Evolutionary conservation across 306 rosid species (phyloP).

Genomic region (Prunus mume): DNA sequence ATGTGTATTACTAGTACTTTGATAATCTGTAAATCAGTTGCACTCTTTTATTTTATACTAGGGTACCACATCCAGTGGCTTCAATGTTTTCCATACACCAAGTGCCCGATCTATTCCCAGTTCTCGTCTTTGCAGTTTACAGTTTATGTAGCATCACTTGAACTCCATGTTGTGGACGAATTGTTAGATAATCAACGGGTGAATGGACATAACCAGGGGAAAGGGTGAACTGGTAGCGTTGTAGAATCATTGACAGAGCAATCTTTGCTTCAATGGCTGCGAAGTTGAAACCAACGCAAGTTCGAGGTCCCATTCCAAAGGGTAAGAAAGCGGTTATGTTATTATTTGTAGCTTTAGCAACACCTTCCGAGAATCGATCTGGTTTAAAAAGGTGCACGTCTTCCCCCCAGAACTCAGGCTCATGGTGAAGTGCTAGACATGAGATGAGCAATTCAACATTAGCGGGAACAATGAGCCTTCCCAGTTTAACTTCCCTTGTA

Average conservation of each 20-base stretch:
- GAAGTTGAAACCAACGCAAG: too few relatives aligned
- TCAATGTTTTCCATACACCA: too few relatives aligned
- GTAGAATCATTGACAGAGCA: too few relatives aligned
- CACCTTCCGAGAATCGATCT: neutral
- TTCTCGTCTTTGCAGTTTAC: neutral
- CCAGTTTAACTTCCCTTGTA: neutral
- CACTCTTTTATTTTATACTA: too few relatives aligned
- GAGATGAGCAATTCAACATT: neutral
- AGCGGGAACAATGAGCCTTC: neutral
- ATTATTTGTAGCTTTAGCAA: too few relatives aligned
- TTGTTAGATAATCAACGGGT: neutral
- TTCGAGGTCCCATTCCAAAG: too few relatives aligned
- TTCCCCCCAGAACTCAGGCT: neutral
- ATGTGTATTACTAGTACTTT: too few relatives aligned
- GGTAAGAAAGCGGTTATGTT: too few relatives aligned
- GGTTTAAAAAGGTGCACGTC: neutral
- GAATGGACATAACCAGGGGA: neutral
- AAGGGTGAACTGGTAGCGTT: neutral
- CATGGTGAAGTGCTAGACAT: neutral
- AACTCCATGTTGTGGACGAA: neutral
- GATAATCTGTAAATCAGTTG: too few relatives aligned
- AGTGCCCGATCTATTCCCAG: neutral
- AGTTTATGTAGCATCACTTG: neutral
- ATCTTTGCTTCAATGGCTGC: too few relatives aligned
- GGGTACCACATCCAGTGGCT: neutral